phyloP scores from a whole-genome alignment of 495 filamentous ascomycete species.

The Penicillium macrosclerotiorum region DNA sequence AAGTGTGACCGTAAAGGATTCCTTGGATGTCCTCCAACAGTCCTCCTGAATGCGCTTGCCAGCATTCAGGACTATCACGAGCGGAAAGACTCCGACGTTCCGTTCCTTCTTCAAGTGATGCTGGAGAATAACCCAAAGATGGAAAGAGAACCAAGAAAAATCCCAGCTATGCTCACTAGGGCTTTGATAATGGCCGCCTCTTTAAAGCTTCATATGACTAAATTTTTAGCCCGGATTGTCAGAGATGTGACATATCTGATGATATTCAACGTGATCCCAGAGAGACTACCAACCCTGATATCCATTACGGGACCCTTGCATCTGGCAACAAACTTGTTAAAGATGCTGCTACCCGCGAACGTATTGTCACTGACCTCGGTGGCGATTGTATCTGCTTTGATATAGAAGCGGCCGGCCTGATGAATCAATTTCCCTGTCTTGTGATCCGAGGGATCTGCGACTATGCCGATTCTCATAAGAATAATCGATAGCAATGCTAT shows the following conservation, averaged over 20 bases:
- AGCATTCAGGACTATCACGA: conserved; percentile 22
- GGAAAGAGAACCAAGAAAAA: conserved; percentile 1
- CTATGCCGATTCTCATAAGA: no score
- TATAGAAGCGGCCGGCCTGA: no score
- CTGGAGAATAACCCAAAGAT: no score
- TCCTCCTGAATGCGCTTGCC: conserved; percentile 22
- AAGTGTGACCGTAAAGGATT: conserved; percentile 8
- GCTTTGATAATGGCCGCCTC: conserved; percentile 10
- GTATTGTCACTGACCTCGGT: no score
- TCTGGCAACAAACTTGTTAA: conserved; percentile 21
- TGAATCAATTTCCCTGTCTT: no score
- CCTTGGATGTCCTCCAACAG: conserved; percentile 17
- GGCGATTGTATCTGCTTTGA: no score
- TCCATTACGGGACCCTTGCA: conserved; percentile 25
- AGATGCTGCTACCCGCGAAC: conserved; percentile 14
- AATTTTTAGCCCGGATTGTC: conserved; percentile 2
- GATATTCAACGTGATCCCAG: conserved; percentile 12
- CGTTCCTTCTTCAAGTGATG: conserved; percentile 18
- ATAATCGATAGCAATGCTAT: no score
- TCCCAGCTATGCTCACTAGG: conserved; percentile 5
- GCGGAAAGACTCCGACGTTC: conserved; percentile 14
- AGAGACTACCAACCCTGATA: neutral
- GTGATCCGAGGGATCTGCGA: no score
- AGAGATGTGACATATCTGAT: conserved; percentile 10
- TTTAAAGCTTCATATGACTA: conserved; percentile 10